Evolutionary conservation across 148 eudicot species (phyloP), one percentile per base, ranked within the genome.

Genomic region (Polygonum aviculare): DNA sequence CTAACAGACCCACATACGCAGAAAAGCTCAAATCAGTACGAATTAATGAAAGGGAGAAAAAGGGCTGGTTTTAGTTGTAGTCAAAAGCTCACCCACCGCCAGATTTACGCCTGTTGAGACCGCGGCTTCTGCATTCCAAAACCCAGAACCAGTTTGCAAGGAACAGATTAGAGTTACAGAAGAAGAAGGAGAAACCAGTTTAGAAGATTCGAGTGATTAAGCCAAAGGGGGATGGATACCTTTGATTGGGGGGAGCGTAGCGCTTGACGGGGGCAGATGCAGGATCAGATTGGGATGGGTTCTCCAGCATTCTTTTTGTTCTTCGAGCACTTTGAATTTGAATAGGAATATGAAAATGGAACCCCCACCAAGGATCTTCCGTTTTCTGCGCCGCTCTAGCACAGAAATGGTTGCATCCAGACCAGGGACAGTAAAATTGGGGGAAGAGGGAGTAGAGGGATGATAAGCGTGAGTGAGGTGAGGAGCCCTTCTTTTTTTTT

Each of bases 241-340:
- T 72, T 72, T 72, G 74, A 72, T 72, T 72, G 74, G 74, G 74
- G 7, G 74, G 74, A 22, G 74, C 74, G 52, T 72, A 72, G 74
- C 74, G 74, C 50, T 72, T 72, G 49, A 72, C 15, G 49, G 74
- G 74, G 35, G 74, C 74, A 19, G 74, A 47, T 47, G 52, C 21
- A 41, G 51, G 74, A 47, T 41, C 74, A 72, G 52, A 12, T 40
- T 72, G 50, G 22, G 51, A 72, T 72, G 74, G 74, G 74, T 72
- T 72, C 33, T 65, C 70, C 41, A 65, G 41, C 70, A 65, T 65
- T 65, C 12, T 65, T 65, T 21, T 59, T 9, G 14, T 59, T 59
- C 9, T 59, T 19, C 9, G 67, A 31, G 35, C 2, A 59, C 22
- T 22, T 26, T 59, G 67, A 59, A 2, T 59, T 9, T 59, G 67